These are phyloP conservation scores for Nigrograna mackinnonii DNA, from an alignment of 2,329 filamentous ascomycete species.

Conservation along the genomic window DNA sequence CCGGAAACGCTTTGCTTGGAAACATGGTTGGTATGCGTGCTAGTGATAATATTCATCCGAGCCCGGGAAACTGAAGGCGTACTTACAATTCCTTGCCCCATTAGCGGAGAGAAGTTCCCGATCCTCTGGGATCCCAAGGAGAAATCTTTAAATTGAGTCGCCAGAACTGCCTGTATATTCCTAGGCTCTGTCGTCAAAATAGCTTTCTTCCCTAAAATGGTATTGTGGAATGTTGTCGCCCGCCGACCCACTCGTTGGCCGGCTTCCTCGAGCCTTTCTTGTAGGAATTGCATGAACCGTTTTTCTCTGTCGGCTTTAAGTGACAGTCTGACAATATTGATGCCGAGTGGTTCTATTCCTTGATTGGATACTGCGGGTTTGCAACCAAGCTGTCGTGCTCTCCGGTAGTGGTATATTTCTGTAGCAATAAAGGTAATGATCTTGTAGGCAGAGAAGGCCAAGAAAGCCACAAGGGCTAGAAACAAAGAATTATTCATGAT, in stretches of 20 bases:
- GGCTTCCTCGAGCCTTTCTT: constrained; percentile 19
- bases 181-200: constrained; percentile 46
- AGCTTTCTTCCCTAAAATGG: constrained; percentile 14
- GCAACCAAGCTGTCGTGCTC: constrained; percentile 47
- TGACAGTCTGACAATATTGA: constrained; percentile 49
- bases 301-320: constrained; percentile 41
- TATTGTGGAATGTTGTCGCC: constrained; percentile 29
- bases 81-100: constrained; percentile 44
- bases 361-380: constrained; percentile 40
- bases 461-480: constrained; percentile 28
- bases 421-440: constrained; percentile 16
- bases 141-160: constrained; percentile 51
- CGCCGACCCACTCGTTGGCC: constrained; percentile 17
- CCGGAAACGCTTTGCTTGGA: too few species aligned
- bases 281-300: constrained; percentile 32
- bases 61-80: neutral
- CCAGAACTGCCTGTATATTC: constrained; percentile 50
- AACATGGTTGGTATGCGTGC: too few species aligned
- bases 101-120: constrained; percentile 40
- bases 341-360: constrained; percentile 54
- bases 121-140: constrained; percentile 40
- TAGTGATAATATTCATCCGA: too few species aligned
- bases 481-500: constrained; percentile 32
- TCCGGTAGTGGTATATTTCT: constrained; percentile 35
- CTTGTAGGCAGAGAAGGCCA: constrained; percentile 35